A percentile compares a stretch with the other conserved stretches of the same genome.
Evolutionary conservation across 345 rosid genomes (phyloP).

Genomic region (Pugionium cornutum): DNA sequence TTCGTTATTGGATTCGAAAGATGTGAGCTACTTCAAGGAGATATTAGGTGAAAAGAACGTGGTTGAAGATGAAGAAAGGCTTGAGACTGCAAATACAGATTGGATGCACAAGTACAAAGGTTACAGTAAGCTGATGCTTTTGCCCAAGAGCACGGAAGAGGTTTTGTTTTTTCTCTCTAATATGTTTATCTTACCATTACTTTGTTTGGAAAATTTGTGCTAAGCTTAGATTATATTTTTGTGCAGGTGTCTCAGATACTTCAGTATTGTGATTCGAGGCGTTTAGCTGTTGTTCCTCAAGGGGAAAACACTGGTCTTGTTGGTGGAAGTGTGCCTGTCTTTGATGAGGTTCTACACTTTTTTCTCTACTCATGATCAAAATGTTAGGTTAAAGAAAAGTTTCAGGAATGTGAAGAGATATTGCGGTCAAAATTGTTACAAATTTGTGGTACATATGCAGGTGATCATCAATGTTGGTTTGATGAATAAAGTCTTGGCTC

Average conservation of each 20-base stretch:
- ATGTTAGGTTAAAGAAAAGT: background rate
- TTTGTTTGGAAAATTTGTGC: conserved; percentile 8
- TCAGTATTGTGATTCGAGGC: conserved; percentile 71
- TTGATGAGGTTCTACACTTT: conserved; percentile 70
- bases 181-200: background rate
- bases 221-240: background rate
- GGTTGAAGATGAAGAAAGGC: conserved; percentile 71
- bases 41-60: conserved; percentile 73
- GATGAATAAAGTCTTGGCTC: conserved; percentile 72
- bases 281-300: conserved; percentile 94
- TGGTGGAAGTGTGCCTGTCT: conserved; percentile 97
- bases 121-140: conserved; percentile 78
- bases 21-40: conserved; percentile 61
- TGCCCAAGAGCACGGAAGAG: conserved; percentile 74
- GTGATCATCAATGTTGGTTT: conserved; percentile 74
- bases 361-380: conserved; percentile 1
- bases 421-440: background rate
- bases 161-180: conserved; percentile 32
- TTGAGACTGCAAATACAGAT: conserved; percentile 76
- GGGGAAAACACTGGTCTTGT: conserved; percentile 99
- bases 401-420: conserved; percentile 7
- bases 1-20: conserved; percentile 62
- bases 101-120: conserved; percentile 92
- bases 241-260: conserved; percentile 82
- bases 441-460: conserved; percentile 43